A percentile compares a stretch with the other conserved stretches of the same genome.
These are phyloP conservation scores for Naganishia sp. DNA, from an alignment of 1,284 basidiomycete species.

Conservation along the genomic window DNA sequence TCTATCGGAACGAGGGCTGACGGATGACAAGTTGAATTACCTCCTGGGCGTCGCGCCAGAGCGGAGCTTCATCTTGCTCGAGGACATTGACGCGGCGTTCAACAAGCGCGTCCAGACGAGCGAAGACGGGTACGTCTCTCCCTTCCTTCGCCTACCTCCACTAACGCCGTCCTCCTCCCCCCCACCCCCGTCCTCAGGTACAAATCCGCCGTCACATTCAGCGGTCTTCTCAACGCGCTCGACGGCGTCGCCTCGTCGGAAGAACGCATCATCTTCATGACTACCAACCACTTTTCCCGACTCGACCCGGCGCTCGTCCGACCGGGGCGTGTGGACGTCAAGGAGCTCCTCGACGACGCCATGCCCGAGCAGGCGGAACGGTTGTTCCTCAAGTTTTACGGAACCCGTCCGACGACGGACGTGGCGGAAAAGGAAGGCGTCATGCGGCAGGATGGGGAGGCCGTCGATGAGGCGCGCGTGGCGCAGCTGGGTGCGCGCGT, in stretches of 20 bases:
- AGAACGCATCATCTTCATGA: constrained; percentile 98
- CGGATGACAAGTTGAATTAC: constrained; percentile 95
- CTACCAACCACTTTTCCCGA: constrained; percentile 81
- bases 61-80: constrained; percentile 86
- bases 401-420: constrained; percentile 30
- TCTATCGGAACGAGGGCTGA: constrained; percentile 91
- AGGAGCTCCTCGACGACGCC: constrained; percentile 83
- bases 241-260: constrained; percentile 97
- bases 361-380: constrained; percentile 74
- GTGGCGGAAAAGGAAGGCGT: constrained; percentile 48
- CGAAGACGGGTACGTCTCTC: constrained; percentile 71
- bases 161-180: neutral
- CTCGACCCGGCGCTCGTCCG: constrained; percentile 82
- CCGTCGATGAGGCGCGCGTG: constrained; percentile 45
- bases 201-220: constrained; percentile 94
- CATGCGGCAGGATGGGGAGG: constrained; percentile 3
- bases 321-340: constrained; percentile 89
- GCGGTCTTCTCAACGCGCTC: constrained; percentile 93
- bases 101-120: constrained; percentile 82
- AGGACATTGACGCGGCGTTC: constrained; percentile 98
- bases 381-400: constrained; percentile 85
- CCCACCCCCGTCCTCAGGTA: constrained; percentile 60
- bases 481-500: constrained; percentile 60
- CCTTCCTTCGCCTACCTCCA: neutral
- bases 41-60: constrained; percentile 91